Conservation (phyloP, 176 grass and related monocot species). For the Saccharum officinarum region DNA sequence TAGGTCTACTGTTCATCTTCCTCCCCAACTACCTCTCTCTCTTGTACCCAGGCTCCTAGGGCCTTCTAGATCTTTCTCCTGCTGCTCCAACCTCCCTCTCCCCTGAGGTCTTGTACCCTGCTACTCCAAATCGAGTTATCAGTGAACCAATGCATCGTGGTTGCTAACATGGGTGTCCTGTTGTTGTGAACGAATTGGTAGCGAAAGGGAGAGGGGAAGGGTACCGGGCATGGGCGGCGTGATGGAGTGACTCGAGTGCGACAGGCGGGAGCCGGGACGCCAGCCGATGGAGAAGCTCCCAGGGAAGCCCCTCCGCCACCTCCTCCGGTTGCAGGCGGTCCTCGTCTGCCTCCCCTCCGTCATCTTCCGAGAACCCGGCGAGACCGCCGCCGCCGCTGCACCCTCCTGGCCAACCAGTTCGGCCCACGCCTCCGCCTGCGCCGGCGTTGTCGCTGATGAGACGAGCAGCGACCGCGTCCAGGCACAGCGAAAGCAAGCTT, state of each 20-base stretch:
- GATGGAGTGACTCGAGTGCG: slow-evolving; percentile 58
- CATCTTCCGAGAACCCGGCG: not conserved
- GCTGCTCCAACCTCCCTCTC: too few relatives aligned
- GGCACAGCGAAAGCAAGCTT: slow-evolving; percentile 28
- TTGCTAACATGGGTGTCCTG: too few relatives aligned
- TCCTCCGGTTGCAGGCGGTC: not conserved
- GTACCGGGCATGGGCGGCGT: slow-evolving; percentile 40
- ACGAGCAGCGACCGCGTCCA: not conserved
- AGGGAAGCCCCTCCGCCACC: not conserved
- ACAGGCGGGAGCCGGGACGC: slow-evolving; percentile 34
- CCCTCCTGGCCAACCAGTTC: not conserved
- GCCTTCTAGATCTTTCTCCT: too few relatives aligned
- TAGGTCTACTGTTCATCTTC: too few relatives aligned
- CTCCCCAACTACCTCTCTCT: too few relatives aligned
- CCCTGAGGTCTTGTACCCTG: too few relatives aligned
- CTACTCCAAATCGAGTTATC: too few relatives aligned
- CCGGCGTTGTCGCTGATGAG: slow-evolving; percentile 4
- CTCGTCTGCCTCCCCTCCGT: not conserved
- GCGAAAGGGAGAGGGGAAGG: not conserved
- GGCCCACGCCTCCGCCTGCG: not conserved
- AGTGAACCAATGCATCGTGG: too few relatives aligned
- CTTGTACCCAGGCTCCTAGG: too few relatives aligned
- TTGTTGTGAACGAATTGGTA: not conserved
- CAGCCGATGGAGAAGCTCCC: slow-evolving; percentile 19
- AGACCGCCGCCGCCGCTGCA: not conserved